Percentiles rank a stretch among this genome's conserved stretches.
phyloP scores from a whole-genome alignment of 768 basidiomycete genomes.

The Grammothele lineata region DNA sequence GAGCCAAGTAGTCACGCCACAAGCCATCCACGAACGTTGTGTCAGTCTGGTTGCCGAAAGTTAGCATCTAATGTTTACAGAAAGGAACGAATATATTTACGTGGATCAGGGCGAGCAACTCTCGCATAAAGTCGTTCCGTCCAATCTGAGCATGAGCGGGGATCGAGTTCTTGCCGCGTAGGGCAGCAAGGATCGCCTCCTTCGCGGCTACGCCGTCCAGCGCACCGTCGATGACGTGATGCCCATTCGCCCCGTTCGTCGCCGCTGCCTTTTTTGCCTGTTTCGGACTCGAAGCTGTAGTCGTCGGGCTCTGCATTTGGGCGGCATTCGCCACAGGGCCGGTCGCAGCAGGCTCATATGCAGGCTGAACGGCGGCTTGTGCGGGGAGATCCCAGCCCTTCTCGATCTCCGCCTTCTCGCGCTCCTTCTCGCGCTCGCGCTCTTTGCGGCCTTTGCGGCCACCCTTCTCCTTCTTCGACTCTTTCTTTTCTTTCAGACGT shows the following conservation, averaged over 20 bases:
- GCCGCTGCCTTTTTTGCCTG: conserved; percentile 3
- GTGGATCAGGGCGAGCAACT: conserved; percentile 64
- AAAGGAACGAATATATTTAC: conserved; percentile 16
- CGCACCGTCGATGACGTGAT: not conserved
- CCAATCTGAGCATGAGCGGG: not conserved
- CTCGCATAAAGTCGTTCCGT: conserved; percentile 47
- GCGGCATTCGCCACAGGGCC: not conserved
- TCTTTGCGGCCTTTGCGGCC: conserved; percentile 29
- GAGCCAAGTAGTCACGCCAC: conserved; percentile 43
- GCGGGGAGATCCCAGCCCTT: conserved; percentile 56
- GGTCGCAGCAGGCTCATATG: conserved; percentile 1
- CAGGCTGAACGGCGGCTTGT: conserved; percentile 9
- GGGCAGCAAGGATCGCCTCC: conserved; percentile 7
- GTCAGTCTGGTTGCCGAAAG: conserved; percentile 50
- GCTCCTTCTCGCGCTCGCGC: conserved; percentile 33
- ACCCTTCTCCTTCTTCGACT: conserved; percentile 28
- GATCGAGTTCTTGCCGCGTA: conserved; percentile 1
- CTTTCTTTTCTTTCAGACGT: conserved; percentile 20
- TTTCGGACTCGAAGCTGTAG: not conserved
- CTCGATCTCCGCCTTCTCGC: conserved; percentile 48
- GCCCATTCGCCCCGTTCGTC: not conserved
- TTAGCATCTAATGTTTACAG: no score
- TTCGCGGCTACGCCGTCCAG: conserved; percentile 8
- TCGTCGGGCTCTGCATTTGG: not conserved
- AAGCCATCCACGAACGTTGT: conserved; percentile 60